These are phyloP conservation scores for Populus tomentosa DNA, from an alignment of 441 rosid genomes.

Conservation along the genomic window DNA sequence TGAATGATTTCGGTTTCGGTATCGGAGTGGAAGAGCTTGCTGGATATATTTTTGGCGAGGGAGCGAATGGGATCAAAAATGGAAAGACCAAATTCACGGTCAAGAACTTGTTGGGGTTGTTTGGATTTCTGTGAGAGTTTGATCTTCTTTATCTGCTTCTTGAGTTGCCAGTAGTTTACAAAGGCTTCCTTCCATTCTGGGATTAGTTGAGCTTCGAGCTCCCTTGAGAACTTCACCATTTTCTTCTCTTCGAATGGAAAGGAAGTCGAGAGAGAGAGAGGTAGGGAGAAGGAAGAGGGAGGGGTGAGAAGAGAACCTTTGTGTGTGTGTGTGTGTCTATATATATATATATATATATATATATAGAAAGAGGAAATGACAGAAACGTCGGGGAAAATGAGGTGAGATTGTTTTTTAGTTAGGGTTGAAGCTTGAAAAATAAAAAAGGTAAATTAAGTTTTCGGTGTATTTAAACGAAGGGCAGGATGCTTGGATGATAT, in stretches of 20 bases:
- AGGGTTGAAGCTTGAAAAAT: too few species aligned
- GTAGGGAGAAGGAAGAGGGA: not conserved
- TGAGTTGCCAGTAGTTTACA: slow-evolving; percentile 82
- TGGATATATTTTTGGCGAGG: slow-evolving; percentile 27
- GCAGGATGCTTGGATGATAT: too few species aligned
- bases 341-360: slow-evolving; percentile 3
- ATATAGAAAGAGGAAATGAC: not conserved
- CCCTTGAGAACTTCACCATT: slow-evolving; percentile 98
- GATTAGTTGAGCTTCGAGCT: slow-evolving; percentile 90
- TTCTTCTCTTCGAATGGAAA: slow-evolving; percentile 1
- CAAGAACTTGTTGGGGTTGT: slow-evolving; percentile 22
- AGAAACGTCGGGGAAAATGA: slow-evolving; percentile 35
- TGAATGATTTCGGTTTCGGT: slow-evolving; percentile 44
- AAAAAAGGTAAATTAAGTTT: too few species aligned
- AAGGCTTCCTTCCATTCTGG: slow-evolving; percentile 99
- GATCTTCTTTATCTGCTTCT: slow-evolving; percentile 79
- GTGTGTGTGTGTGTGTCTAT: not conserved
- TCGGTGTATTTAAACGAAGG: too few species aligned
- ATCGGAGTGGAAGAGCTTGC: slow-evolving; percentile 15
- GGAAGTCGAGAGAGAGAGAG: not conserved
- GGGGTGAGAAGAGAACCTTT: too few species aligned
- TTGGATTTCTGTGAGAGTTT: slow-evolving; percentile 48
- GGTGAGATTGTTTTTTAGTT: slow-evolving; percentile 11
- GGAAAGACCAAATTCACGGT: slow-evolving; percentile 40
- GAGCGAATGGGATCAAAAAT: slow-evolving; percentile 49